Evolutionary conservation across 441 rosid species (phyloP).

Genomic region (Populus trichocarpa): DNA sequence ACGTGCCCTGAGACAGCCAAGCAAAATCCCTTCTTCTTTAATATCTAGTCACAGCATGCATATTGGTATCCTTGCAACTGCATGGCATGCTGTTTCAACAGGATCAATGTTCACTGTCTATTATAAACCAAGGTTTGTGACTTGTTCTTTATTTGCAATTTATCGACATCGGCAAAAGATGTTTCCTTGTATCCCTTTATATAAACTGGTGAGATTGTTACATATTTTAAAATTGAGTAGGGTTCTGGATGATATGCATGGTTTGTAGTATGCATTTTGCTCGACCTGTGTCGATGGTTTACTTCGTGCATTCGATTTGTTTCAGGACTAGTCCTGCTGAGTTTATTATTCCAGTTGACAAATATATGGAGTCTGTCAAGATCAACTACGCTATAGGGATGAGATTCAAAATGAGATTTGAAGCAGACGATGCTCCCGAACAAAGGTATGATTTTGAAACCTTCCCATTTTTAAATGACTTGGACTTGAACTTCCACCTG

Average conservation of each 20-base stretch:
- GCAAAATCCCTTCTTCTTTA: slow-evolving; percentile 49
- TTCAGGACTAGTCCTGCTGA: slow-evolving; percentile 85
- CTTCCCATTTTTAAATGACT: background rate
- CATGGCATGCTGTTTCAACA: slow-evolving; percentile 78
- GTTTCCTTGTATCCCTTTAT: background rate
- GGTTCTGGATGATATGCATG: background rate
- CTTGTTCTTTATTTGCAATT: background rate
- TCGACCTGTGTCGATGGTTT: background rate
- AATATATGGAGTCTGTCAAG: slow-evolving; percentile 62
- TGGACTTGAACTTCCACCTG: background rate
- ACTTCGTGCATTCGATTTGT: background rate
- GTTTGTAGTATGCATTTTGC: background rate
- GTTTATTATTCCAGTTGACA: slow-evolving; percentile 78
- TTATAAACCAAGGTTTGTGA: slow-evolving; percentile 74
- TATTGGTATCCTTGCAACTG: slow-evolving; percentile 90
- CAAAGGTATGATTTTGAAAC: slow-evolving; percentile 54
- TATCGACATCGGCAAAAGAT: background rate
- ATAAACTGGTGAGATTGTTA: background rate
- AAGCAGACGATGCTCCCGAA: slow-evolving; percentile 91
- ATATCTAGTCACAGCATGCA: slow-evolving; percentile 60
- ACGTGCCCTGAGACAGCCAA: slow-evolving; percentile 79
- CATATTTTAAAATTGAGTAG: background rate
- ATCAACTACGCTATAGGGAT: slow-evolving; percentile 62
- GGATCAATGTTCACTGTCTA: slow-evolving; percentile 82
- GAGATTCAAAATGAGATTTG: slow-evolving; percentile 90